Evolutionary conservation across 345 rosid genomes (phyloP).

Genomic region (Camelina sativa): DNA sequence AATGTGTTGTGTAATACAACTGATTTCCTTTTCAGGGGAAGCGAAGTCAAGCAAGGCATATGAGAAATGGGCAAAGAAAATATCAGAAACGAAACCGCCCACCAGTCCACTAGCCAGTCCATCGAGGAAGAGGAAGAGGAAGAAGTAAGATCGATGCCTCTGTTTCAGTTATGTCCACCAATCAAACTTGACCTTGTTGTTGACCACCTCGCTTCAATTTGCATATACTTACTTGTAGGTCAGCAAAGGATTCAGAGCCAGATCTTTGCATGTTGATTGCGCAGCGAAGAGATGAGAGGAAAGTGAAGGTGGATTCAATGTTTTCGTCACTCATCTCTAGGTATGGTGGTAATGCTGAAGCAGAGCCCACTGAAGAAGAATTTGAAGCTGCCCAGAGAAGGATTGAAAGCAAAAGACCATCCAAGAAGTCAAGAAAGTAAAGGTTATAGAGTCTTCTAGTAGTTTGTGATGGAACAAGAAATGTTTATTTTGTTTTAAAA

Average conservation of each 20-base stretch:
- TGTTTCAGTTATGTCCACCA: not conserved
- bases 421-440: constrained; percentile 58
- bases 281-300: constrained; percentile 65
- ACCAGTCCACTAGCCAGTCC: constrained; percentile 74
- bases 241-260: constrained; percentile 55
- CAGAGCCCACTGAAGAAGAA: constrained; percentile 90
- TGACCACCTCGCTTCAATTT: not conserved
- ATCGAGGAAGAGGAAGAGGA: constrained; percentile 54
- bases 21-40: constrained; percentile 54
- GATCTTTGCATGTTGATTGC: constrained; percentile 65
- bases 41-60: constrained; percentile 70
- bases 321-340: constrained; percentile 71
- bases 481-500: not conserved
- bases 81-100: constrained; percentile 66
- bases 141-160: constrained; percentile 52
- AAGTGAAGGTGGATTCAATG: constrained; percentile 74
- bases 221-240: constrained; percentile 40
- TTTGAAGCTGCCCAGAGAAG: constrained; percentile 78
- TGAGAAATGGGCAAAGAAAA: constrained; percentile 73
- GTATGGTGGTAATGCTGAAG: constrained; percentile 59
- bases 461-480: constrained; percentile 9
- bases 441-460: constrained; percentile 6
- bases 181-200: constrained; percentile 6
- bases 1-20: not conserved
- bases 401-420: constrained; percentile 50